These are phyloP conservation scores for Boletus semigastroideus DNA, from an alignment of 1,284 basidiomycete genomes.

Conservation along the genomic window DNA sequence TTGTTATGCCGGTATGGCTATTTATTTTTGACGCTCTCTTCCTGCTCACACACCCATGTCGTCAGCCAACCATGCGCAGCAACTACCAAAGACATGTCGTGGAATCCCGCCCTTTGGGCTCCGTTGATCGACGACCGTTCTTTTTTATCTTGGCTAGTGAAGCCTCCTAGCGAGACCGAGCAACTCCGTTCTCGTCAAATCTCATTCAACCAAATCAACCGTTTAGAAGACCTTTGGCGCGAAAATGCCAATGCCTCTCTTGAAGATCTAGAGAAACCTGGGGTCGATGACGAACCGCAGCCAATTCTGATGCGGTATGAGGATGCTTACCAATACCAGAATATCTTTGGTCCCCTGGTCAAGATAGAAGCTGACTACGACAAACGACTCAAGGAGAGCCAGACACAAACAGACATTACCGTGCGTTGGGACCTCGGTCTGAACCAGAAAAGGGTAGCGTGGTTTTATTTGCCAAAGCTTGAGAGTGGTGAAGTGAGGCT, in stretches of 20 bases:
- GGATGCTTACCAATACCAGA: conserved; percentile 99
- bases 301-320: conserved; percentile 90
- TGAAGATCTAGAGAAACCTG: conserved; percentile 95
- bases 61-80: conserved; percentile 94
- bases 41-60: conserved; percentile 11
- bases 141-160: conserved; percentile 98
- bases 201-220: conserved; percentile 95
- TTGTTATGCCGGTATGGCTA: conserved; percentile 86
- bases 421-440: conserved; percentile 98
- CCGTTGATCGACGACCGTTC: conserved; percentile 98
- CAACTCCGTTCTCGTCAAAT: conserved; percentile 95
- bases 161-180: conserved; percentile 93
- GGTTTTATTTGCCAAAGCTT: conserved; percentile 94
- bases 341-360: conserved; percentile 97
- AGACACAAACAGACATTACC: conserved; percentile 95
- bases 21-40: neutral
- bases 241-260: conserved; percentile 94
- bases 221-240: conserved; percentile 97
- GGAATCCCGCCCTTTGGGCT: conserved; percentile 98
- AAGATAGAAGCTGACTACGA: conserved; percentile 99
- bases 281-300: conserved; percentile 95
- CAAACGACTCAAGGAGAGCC: conserved; percentile 95
- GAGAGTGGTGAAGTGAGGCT: conserved; percentile 98
- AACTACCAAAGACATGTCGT: conserved; percentile 96
- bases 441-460: conserved; percentile 97